Conservation (phyloP, 2,329 filamentous ascomycete genomes). For the Aspergillus hortae region DNA sequence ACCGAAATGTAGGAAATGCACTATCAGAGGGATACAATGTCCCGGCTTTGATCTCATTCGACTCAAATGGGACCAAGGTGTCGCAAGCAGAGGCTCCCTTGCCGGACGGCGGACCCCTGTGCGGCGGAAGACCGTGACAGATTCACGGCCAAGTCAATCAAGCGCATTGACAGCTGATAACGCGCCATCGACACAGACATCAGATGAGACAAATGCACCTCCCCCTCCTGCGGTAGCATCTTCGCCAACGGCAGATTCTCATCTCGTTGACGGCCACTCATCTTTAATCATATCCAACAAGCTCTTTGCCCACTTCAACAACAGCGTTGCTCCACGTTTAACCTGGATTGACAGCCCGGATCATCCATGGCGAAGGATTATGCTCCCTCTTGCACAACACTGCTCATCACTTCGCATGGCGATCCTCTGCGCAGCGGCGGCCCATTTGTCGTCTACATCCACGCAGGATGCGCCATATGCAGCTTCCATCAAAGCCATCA, state of each 20-base stretch:
- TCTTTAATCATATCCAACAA: constrained; percentile 7
- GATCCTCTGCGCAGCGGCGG: constrained; percentile 18
- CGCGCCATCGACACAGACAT: neutral
- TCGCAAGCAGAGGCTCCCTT: constrained; percentile 7
- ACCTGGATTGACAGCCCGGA: constrained; percentile 22
- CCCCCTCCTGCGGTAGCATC: neutral
- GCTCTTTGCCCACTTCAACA: constrained; percentile 19
- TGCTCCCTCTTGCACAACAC: constrained; percentile 20
- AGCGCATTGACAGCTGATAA: too few relatives aligned
- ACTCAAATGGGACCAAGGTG: constrained; percentile 33
- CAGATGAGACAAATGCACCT: neutral
- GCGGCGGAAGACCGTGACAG: neutral
- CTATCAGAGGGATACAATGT: constrained; percentile 29
- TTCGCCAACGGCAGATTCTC: neutral
- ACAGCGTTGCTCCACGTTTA: constrained; percentile 16
- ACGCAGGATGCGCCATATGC: neutral
- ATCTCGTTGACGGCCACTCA: neutral
- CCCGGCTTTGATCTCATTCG: constrained; percentile 30
- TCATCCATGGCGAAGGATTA: constrained; percentile 22
- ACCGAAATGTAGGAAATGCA: constrained; percentile 35
- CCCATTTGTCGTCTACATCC: constrained; percentile 14
- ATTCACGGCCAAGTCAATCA: too few relatives aligned
- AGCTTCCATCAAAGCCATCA: neutral
- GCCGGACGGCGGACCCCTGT: neutral
- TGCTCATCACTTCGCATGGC: constrained; percentile 15